Conservation (phyloP, 2,329 filamentous ascomycete genomes). For the Cryphonectria parasitica region DNA sequence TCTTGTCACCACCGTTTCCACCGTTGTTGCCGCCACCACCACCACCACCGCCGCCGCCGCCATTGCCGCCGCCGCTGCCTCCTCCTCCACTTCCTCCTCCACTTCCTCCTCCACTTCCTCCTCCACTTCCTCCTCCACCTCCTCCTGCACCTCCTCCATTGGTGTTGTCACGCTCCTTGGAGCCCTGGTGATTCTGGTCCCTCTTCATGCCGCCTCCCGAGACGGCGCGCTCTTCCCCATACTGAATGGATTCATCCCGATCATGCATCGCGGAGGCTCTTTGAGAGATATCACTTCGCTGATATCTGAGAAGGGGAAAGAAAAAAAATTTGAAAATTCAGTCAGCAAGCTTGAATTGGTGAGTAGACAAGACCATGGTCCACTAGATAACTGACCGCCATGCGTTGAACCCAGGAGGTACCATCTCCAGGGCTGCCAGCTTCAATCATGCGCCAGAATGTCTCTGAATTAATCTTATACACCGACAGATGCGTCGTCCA, state of each 20-base stretch:
- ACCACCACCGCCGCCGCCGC: neutral
- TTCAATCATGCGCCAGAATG: neutral
- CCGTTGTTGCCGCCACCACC: neutral
- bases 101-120: neutral
- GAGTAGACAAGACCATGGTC: neutral
- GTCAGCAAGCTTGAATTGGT: neutral
- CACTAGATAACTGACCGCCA: slow-evolving; percentile 9
- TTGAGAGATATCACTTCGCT: neutral
- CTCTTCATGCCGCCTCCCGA: neutral
- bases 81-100: neutral
- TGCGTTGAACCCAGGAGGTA: slow-evolving; percentile 2
- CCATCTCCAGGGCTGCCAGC: slow-evolving; percentile 3
- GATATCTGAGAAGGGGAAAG: slow-evolving; percentile 1
- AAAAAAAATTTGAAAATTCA: neutral
- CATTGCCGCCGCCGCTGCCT: neutral
- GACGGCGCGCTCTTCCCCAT: neutral
- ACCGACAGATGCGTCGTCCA: neutral
- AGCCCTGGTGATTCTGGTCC: neutral
- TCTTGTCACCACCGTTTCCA: neutral
- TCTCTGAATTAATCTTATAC: neutral
- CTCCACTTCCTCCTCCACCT: neutral
- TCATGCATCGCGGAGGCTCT: neutral
- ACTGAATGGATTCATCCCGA: neutral
- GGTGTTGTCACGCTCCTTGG: neutral
- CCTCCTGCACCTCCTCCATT: neutral